Conservation (phyloP, 2,329 filamentous ascomycete species). For the Fusarium torreyae region DNA sequence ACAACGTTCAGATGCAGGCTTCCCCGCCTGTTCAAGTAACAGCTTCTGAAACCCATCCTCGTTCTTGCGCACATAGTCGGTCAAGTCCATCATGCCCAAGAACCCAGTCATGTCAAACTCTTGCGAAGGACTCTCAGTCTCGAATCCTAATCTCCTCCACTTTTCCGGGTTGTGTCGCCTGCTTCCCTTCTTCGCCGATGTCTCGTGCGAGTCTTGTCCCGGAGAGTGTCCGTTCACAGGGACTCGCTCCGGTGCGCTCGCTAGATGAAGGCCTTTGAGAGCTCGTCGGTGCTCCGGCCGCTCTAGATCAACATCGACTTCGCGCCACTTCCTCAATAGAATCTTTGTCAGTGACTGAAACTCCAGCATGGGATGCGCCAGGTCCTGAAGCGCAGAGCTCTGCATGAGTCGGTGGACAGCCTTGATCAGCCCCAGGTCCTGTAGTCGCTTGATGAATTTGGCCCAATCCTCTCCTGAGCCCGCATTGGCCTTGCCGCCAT, state of each 20-base stretch:
- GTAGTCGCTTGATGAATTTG: conserved; percentile 92
- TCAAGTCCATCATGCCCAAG: conserved; percentile 96
- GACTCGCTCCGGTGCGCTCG: conserved; percentile 78
- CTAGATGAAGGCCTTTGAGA: conserved; percentile 86
- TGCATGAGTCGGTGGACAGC: conserved; percentile 96
- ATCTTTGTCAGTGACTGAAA: conserved; percentile 95
- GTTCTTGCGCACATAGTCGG: conserved; percentile 92
- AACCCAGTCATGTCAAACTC: conserved; percentile 92
- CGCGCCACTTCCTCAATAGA: conserved; percentile 88
- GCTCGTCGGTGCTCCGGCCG: conserved; percentile 89
- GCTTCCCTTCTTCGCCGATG: conserved; percentile 69
- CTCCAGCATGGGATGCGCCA: conserved; percentile 90
- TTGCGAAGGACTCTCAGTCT: conserved; percentile 86
- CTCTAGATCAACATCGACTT: conserved; percentile 87
- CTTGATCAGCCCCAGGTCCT: conserved; percentile 93
- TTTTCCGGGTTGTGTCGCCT: conserved; percentile 88
- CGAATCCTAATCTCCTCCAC: conserved; percentile 93
- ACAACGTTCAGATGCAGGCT: conserved; percentile 80
- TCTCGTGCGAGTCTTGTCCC: conserved; percentile 57
- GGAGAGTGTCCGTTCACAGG: conserved; percentile 57
- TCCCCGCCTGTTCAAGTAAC: conserved; percentile 87
- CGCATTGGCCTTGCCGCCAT: conserved; percentile 49
- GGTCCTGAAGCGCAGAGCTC: conserved; percentile 89
- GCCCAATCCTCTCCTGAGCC: conserved; percentile 82
- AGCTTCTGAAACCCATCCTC: conserved; percentile 95